Evolutionary conservation across 2,329 filamentous ascomycete genomes (phyloP).

Genomic region (Scortechinia acanthostroma): DNA sequence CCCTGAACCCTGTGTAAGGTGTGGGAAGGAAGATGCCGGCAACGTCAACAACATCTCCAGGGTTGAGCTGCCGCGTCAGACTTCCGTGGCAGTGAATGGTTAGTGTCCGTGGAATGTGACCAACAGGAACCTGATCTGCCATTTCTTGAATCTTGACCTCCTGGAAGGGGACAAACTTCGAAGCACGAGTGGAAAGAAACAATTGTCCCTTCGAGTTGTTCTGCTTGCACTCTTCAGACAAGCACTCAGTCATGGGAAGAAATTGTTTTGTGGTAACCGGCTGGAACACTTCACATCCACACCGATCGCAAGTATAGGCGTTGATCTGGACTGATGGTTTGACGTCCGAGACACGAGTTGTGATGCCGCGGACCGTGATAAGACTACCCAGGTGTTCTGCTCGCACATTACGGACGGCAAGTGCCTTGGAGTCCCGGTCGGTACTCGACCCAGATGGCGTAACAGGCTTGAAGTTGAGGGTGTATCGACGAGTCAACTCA

Average conservation of each 20-base stretch:
- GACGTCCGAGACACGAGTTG: constrained; percentile 64
- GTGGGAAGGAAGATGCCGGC: constrained; percentile 66
- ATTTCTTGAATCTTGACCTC: constrained; percentile 70
- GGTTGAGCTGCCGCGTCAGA: constrained; percentile 56
- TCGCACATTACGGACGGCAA: constrained; percentile 60
- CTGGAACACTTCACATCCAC: constrained; percentile 65
- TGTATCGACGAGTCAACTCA: constrained; percentile 60
- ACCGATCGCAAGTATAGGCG: constrained; percentile 66
- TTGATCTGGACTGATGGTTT: constrained; percentile 67
- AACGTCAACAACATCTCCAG: constrained; percentile 62
- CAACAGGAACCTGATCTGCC: constrained; percentile 67
- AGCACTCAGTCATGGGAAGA: constrained; percentile 56
- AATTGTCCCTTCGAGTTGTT: constrained; percentile 65
- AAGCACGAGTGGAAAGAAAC: constrained; percentile 62
- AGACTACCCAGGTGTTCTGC: constrained; percentile 61
- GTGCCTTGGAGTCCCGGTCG: constrained; percentile 45
- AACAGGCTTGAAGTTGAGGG: constrained; percentile 62
- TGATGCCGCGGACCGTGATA: constrained; percentile 64
- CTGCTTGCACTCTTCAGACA: constrained; percentile 54
- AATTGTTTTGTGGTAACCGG: constrained; percentile 63
- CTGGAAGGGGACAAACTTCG: constrained; percentile 66
- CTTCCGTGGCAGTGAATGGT: constrained; percentile 61
- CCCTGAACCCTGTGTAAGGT: constrained; percentile 67
- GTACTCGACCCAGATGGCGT: constrained; percentile 42
- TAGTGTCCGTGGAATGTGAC: constrained; percentile 61